A percentile compares a stretch with the other conserved stretches of the same genome.
These are phyloP conservation scores for Excoecaria cochinchinensis DNA, from an alignment of 345 rosid genomes.

Conservation along the genomic window DNA sequence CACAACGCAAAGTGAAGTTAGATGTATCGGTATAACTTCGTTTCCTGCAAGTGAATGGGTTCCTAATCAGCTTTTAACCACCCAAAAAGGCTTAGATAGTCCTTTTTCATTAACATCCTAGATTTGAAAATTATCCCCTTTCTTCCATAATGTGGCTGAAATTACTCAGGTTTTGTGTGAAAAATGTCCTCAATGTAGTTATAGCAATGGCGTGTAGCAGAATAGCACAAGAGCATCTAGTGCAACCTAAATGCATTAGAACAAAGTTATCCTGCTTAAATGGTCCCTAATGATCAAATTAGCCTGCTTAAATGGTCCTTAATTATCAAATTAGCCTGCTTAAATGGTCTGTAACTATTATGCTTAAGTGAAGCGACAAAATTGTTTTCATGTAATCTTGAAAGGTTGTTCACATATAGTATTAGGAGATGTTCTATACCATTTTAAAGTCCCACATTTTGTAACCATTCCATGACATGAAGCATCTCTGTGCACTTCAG, in stretches of 20 bases:
- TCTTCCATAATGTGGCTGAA: not conserved
- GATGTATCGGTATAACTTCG: conserved; percentile 79
- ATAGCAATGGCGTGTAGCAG: not conserved
- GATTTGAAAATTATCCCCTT: not conserved
- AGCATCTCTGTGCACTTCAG: not conserved
- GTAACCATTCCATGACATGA: not conserved
- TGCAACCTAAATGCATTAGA: not conserved
- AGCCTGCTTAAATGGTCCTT: not conserved
- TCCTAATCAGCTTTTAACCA: not conserved
- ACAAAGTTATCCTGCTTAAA: not conserved
- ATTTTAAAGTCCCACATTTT: not conserved
- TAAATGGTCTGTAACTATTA: not conserved
- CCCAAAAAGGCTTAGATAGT: not conserved
- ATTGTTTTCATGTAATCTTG: not conserved
- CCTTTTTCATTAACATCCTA: not conserved
- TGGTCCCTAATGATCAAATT: not conserved
- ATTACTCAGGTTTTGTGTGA: not conserved
- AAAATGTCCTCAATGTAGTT: not conserved
- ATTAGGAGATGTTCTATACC: not conserved
- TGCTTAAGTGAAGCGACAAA: not conserved
- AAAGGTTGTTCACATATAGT: not conserved
- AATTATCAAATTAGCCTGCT: not conserved
- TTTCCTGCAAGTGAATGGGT: conserved; percentile 44
- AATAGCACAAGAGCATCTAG: not conserved
- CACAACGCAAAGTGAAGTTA: conserved; percentile 85